Evolutionary conservation across 108 stramenopile species (phyloP), one percentile per base, ranked within the genome.

Genomic region (Fragilariopsis cylindrus): DNA sequence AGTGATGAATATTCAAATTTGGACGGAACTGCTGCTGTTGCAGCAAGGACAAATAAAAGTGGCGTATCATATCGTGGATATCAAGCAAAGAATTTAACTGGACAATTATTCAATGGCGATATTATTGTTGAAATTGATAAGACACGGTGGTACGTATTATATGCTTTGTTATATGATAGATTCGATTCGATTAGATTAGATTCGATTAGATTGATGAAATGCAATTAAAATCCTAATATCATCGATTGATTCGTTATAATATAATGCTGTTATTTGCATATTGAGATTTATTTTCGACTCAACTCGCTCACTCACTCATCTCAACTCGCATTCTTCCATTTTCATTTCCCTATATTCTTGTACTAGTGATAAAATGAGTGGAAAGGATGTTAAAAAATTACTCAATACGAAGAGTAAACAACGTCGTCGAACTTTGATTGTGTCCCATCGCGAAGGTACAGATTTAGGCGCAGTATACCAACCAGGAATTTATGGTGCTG

Each of bases 401-500:
- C 42, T 63, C 1, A 11, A 0, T 63, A 30, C 8, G 16, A 43
- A 12, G 62, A 11, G 11, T n/a, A 63, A 45, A 4, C 6, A 40
- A 63, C 39, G n/a, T 5, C 16, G 6, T 15, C 62, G 62, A 45
- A 63, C 9, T 5, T 9, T 63, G 0, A 43, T 44, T 0, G 43
- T 63, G 0, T 4, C 43, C 45, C 62, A 63, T 40, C 62, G 62
- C 43, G 62, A 63, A 47, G 62, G 62, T 45, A 63, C 42, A 15
- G 62, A n/a, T 15, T 44, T 63, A 45, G 40, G 43, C 8, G 46
- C 62, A n/a, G 62, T 63, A 11, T 63, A 63, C 62, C 62, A 63
- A 45, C 62, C 62, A 45, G 62, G 62, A 45, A 42, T 44, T 63
- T 63, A 63, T 40, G 62, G 62, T n/a, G 43, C 62, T 41, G 62